phyloP scores from a whole-genome alignment of 352 stramenopile genomes.

The Pythium chondricola region DNA sequence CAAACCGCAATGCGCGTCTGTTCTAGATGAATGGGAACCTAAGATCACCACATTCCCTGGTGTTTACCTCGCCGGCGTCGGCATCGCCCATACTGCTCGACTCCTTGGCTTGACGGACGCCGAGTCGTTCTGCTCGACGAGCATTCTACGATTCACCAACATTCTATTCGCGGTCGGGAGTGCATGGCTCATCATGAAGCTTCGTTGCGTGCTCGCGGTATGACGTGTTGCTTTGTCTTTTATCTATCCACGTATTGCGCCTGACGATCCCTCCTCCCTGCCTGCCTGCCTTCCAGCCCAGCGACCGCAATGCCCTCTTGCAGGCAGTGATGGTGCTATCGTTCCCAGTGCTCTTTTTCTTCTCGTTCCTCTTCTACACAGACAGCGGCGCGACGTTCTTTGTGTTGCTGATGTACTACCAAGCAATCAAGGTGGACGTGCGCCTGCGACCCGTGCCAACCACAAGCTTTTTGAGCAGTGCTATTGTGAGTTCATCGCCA shows the following conservation, averaged over 20 bases:
- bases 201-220: conserved; percentile 37
- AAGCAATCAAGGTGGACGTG: conserved; percentile 51
- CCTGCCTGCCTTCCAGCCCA: conserved; percentile 26
- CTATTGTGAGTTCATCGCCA: conserved; percentile 29
- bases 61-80: conserved; percentile 64
- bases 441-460: conserved; percentile 23
- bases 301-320: conserved; percentile 37
- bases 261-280: background rate
- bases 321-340: conserved; percentile 64
- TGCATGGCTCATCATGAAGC: conserved; percentile 35
- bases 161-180: conserved; percentile 71
- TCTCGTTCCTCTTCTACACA: conserved; percentile 88
- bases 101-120: conserved; percentile 3
- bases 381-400: conserved; percentile 84
- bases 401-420: conserved; percentile 76
- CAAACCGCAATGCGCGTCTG: background rate
- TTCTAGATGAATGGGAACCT: conserved; percentile 73
- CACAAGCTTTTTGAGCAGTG: conserved; percentile 50
- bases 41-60: conserved; percentile 93
- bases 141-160: conserved; percentile 70
- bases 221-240: background rate
- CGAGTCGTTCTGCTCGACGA: conserved; percentile 42
- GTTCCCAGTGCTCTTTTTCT: conserved; percentile 87
- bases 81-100: conserved; percentile 25
- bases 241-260: background rate